Evolutionary conservation across 257 asterid genomes (phyloP).

Genomic region (Solanum corneliomulleri): DNA sequence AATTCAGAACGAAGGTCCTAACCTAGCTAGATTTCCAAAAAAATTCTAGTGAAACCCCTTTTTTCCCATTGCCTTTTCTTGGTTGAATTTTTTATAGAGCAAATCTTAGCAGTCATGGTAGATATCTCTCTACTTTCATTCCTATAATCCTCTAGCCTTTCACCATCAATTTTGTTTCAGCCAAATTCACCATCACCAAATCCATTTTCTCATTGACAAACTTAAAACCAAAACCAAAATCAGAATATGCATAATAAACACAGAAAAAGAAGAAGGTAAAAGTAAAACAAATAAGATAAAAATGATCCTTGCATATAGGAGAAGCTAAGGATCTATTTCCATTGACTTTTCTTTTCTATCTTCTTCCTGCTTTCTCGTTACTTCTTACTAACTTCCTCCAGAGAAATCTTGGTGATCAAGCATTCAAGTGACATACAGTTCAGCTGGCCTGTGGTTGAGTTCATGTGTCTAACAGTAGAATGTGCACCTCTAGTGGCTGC

Average conservation of each 20-base stretch:
- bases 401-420: background rate
- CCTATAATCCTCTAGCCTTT: background rate
- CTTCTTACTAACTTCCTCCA: background rate
- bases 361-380: background rate
- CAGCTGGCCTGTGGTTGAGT: background rate
- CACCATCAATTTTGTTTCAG: background rate
- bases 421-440: background rate
- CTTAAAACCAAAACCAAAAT: background rate
- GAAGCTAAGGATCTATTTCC: background rate
- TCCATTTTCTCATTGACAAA: background rate
- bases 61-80: background rate
- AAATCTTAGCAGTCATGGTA: background rate
- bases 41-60: background rate
- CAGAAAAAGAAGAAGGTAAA: background rate
- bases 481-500: background rate
- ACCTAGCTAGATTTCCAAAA: background rate
- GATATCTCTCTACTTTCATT: background rate
- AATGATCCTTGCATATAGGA: background rate
- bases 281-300: background rate
- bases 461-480: background rate
- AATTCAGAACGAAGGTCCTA: background rate
- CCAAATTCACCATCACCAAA: background rate
- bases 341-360: background rate
- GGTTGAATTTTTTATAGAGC: background rate
- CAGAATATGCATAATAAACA: background rate